Conservation (phyloP, 169 alveolate genomes). For the Theileria parva region DNA sequence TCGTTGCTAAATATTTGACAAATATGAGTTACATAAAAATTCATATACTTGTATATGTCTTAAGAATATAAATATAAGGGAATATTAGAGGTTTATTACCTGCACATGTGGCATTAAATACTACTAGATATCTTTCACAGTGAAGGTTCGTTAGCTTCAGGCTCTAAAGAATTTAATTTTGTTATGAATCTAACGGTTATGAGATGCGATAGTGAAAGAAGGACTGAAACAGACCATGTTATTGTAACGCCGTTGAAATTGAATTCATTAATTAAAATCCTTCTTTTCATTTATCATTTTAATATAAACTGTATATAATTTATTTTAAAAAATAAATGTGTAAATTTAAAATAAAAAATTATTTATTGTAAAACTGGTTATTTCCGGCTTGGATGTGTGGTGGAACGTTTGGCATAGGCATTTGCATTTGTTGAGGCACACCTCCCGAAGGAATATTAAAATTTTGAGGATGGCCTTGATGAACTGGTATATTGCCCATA, state of each 20-base stretch:
- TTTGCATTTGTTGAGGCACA: conserved; percentile 14
- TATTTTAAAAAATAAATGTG: neutral
- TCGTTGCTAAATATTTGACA: neutral
- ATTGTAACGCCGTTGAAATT: neutral
- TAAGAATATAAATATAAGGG: neutral
- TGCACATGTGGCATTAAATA: conserved; percentile 56
- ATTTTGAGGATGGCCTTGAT: neutral
- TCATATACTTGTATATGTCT: neutral
- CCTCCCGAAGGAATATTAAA: neutral
- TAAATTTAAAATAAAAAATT: neutral
- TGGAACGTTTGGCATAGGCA: conserved; percentile 9
- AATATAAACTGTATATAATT: neutral
- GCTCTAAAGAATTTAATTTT: conserved; percentile 15
- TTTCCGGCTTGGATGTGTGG: conserved; percentile 15
- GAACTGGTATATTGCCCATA: neutral
- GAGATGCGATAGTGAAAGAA: conserved; percentile 30
- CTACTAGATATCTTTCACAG: conserved; percentile 44
- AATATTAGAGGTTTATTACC: conserved; percentile 19
- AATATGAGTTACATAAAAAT: neutral
- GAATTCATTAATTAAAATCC: neutral
- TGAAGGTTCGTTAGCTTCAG: neutral
- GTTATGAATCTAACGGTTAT: conserved; percentile 30
- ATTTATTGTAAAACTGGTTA: conserved; percentile 5
- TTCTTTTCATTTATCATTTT: conserved; percentile 8
- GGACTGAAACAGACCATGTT: conserved; percentile 36